phyloP scores from a whole-genome alignment of 202 grass and related monocot genomes.

The Dendrocalamus latiflorus region DNA sequence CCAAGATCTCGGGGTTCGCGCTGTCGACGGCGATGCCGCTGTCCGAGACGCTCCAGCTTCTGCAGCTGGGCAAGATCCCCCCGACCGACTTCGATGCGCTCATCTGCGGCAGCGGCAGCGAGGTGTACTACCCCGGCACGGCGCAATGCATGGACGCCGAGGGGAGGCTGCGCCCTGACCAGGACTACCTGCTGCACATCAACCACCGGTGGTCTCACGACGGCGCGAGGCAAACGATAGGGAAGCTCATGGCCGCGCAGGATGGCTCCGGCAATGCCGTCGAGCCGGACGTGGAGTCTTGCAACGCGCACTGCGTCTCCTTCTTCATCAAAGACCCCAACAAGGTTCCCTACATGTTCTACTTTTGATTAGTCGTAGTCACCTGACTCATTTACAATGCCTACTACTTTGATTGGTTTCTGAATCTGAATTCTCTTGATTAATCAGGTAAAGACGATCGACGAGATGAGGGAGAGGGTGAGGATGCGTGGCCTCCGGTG shows the following conservation, averaged over 20 bases:
- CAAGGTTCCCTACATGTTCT: slow-evolving; percentile 33
- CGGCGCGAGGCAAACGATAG: slow-evolving; percentile 58
- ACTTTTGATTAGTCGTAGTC: not conserved
- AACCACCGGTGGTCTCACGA: slow-evolving; percentile 85
- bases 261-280: slow-evolving; percentile 15
- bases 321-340: slow-evolving; percentile 73
- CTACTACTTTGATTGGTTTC: not conserved
- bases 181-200: slow-evolving; percentile 81
- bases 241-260: slow-evolving; percentile 52
- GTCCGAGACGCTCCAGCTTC: slow-evolving; percentile 53
- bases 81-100: slow-evolving; percentile 87
- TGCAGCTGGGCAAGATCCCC: slow-evolving; percentile 58
- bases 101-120: slow-evolving; percentile 82
- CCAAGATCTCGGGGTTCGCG: slow-evolving; percentile 78
- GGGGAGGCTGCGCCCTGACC: slow-evolving; percentile 75
- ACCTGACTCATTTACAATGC: not conserved
- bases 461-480: slow-evolving; percentile 69
- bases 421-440: not conserved
- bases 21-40: slow-evolving; percentile 90
- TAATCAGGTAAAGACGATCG: slow-evolving; percentile 53
- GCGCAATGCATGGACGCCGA: slow-evolving; percentile 51
- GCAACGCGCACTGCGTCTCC: slow-evolving; percentile 70
- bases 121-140: slow-evolving; percentile 92
- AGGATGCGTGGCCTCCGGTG: slow-evolving; percentile 86
- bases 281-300: slow-evolving; percentile 53